Conservation (phyloP, 1,284 basidiomycete species). For the Pseudozyma sp. region DNA sequence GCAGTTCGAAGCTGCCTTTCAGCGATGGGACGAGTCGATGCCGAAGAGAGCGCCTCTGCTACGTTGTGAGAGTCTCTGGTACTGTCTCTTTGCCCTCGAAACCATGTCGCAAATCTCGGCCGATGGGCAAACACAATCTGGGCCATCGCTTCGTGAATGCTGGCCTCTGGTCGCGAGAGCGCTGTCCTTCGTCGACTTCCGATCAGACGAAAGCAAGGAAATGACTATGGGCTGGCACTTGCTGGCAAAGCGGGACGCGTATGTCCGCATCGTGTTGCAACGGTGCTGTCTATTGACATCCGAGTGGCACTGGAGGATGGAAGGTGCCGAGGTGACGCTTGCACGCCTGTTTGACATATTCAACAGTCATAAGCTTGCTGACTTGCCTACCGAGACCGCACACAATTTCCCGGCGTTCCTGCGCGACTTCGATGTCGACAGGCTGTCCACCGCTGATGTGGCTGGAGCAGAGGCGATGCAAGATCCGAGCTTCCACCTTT, state of each 20-base stretch:
- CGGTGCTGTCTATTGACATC: constrained; percentile 80
- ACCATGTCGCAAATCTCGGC: constrained; percentile 82
- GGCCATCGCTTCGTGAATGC: constrained; percentile 73
- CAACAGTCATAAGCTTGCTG: constrained; percentile 81
- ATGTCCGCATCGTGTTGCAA: constrained; percentile 79
- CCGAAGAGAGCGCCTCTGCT: constrained; percentile 73
- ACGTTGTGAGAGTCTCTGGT: constrained; percentile 75
- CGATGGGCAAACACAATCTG: constrained; percentile 73
- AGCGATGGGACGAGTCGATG: constrained; percentile 53
- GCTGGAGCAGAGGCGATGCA: constrained; percentile 67
- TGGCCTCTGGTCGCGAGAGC: constrained; percentile 74
- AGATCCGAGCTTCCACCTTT: constrained; percentile 83
- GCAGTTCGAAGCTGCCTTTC: constrained; percentile 47
- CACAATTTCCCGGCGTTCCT: constrained; percentile 85
- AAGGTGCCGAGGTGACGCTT: constrained; percentile 74
- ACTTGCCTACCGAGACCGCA: constrained; percentile 78
- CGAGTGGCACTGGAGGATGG: constrained; percentile 79
- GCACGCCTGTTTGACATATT: constrained; percentile 81
- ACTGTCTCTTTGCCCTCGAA: constrained; percentile 77
- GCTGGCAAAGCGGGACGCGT: constrained; percentile 78
- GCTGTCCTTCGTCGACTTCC: constrained; percentile 71
- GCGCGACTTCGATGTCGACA: constrained; percentile 70
- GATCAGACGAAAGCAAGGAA: constrained; percentile 74
- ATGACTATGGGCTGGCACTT: constrained; percentile 70
- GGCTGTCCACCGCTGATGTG: constrained; percentile 11